Evolutionary conservation across 1,139 yeast genomes (phyloP).

Genomic region (Geotrichum bryndzae): DNA sequence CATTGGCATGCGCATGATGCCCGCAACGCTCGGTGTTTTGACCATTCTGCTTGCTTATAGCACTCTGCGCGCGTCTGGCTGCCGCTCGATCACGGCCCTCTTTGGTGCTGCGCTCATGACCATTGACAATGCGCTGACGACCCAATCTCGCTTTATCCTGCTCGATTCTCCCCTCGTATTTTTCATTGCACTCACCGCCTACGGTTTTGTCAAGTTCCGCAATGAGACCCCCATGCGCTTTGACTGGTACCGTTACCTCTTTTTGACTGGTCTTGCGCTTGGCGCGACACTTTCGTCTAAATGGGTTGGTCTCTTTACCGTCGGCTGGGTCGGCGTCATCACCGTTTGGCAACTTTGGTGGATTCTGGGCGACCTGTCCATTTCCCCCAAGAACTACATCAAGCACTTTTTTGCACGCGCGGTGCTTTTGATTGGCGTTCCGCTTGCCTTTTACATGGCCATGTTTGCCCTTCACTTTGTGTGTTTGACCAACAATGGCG

Average conservation of each 20-base stretch:
- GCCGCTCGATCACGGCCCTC: conserved; percentile 68
- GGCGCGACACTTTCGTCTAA: conserved; percentile 88
- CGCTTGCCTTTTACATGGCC: conserved; percentile 56
- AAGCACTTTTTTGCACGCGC: conserved; percentile 56
- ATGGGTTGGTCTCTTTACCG: conserved; percentile 95
- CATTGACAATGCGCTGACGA: conserved; percentile 78
- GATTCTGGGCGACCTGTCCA: conserved; percentile 73
- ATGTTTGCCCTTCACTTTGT: conserved; percentile 79
- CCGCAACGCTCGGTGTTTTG: conserved; percentile 76
- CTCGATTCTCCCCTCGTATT: conserved; percentile 87
- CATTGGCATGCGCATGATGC: conserved; percentile 75
- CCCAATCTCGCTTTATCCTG: conserved; percentile 84
- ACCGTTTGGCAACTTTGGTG: conserved; percentile 82
- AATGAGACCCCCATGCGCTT: conserved; percentile 64
- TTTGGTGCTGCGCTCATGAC: conserved; percentile 61
- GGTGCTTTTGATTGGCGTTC: conserved; percentile 59
- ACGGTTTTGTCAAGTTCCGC: conserved; percentile 76
- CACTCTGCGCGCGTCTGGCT: conserved; percentile 82
- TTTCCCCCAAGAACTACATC: conserved; percentile 45
- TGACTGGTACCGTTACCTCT: conserved; percentile 64
- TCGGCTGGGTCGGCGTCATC: conserved; percentile 81
- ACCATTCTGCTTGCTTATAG: conserved; percentile 72
- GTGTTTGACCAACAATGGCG: conserved; percentile 68
- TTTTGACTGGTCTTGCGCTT: conserved; percentile 71
- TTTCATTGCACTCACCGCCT: conserved; percentile 82